A percentile compares a stretch with the other conserved stretches of the same genome.
Evolutionary conservation across 2,329 filamentous ascomycete genomes (phyloP).

Genomic region (Fonsecaea nubica): DNA sequence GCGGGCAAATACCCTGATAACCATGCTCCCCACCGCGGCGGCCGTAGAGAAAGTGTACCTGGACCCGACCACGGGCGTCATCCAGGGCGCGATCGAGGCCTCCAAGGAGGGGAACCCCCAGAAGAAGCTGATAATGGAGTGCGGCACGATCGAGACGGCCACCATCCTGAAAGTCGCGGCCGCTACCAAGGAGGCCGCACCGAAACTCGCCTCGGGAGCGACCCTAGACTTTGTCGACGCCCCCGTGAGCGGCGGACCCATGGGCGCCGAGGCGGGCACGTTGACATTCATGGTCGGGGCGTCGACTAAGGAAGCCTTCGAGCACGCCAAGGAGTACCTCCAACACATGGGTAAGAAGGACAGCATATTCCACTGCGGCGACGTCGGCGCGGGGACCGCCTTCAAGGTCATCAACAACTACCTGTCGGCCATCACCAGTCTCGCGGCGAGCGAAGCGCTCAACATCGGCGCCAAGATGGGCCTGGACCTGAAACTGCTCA

Average conservation of each 20-base stretch:
- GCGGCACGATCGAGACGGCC: conserved; percentile 62
- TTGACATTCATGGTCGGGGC: conserved; percentile 64
- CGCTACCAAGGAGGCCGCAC: conserved; percentile 29
- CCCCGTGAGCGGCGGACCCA: conserved; percentile 60
- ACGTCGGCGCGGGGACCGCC: conserved; percentile 42
- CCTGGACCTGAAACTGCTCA: conserved; percentile 41
- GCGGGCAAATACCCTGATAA: conserved; percentile 56
- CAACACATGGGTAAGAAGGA: conserved; percentile 58
- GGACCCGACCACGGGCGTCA: conserved; percentile 51
- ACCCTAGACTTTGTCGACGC: conserved; percentile 59
- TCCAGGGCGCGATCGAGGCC: conserved; percentile 40
- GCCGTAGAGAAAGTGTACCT: conserved; percentile 61
- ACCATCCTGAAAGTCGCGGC: conserved; percentile 57
- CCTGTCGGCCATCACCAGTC: conserved; percentile 40
- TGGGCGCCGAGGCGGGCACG: conserved; percentile 60
- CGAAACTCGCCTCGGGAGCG: conserved; percentile 26
- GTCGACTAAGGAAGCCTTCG: conserved; percentile 48
- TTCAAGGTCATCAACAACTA: conserved; percentile 46
- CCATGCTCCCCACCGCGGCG: conserved; percentile 61
- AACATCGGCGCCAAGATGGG: conserved; percentile 43
- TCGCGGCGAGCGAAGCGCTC: conserved; percentile 42
- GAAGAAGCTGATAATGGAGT: conserved; percentile 60
- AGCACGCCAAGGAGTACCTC: conserved; percentile 50
- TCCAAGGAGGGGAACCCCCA: conserved; percentile 48
- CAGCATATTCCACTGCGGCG: conserved; percentile 45